Conservation (phyloP, 768 basidiomycete species). For the Tylopilus plumbeoviolaceoides region DNA sequence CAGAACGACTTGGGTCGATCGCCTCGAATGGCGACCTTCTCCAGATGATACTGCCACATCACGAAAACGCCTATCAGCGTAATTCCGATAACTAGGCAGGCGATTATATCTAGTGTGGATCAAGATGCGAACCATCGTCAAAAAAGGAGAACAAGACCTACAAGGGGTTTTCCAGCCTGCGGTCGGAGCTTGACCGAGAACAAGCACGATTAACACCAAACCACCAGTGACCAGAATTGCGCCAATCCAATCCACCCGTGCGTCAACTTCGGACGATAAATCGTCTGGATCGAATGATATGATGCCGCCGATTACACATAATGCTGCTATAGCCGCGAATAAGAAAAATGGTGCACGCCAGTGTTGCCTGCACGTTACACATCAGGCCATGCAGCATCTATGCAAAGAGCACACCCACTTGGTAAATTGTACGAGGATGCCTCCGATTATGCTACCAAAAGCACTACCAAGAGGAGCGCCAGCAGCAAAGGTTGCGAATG, state of each 20-base stretch:
- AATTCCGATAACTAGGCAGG: neutral
- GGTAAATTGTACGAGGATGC: neutral
- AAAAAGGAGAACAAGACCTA: neutral
- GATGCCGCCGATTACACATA: neutral
- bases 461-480: neutral
- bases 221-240: neutral
- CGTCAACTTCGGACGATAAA: neutral
- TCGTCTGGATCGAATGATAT: neutral
- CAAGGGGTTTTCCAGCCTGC: neutral
- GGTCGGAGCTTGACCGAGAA: neutral
- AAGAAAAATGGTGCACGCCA: neutral
- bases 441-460: neutral
- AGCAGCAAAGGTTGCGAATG: neutral
- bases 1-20: neutral
- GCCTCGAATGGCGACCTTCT: neutral
- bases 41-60: neutral
- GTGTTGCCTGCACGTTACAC: neutral
- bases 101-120: neutral
- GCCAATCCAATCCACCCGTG: neutral
- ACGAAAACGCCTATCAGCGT: neutral
- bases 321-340: neutral
- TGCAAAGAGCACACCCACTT: neutral
- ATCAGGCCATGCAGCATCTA: neutral
- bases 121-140: neutral
- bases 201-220: neutral